A percentile compares a stretch with the other conserved stretches of the same genome.
Evolutionary conservation across 2,329 filamentous ascomycete species (phyloP).

Genomic region (Akanthomyces dipterigenus): DNA sequence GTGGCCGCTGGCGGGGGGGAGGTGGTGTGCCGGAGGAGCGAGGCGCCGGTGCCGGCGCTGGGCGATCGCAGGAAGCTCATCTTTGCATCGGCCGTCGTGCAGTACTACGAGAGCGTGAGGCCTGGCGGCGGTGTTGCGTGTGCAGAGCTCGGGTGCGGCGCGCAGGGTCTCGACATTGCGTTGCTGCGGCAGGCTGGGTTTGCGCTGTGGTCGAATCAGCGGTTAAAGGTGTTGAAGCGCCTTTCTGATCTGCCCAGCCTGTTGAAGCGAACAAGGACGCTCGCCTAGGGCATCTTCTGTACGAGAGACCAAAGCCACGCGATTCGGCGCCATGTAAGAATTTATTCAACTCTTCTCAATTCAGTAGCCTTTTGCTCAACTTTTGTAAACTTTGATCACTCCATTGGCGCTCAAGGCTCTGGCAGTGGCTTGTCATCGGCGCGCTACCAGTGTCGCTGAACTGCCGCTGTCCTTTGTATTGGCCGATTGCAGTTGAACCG

Average conservation of each 20-base stretch:
- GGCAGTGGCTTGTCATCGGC: too few species aligned
- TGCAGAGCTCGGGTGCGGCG: neutral
- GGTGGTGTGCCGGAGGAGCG: neutral
- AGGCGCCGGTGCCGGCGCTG: neutral
- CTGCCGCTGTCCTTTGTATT: too few species aligned
- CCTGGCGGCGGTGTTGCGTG: neutral
- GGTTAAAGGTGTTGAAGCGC: neutral
- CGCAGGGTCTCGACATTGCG: neutral
- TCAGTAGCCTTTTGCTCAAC: neutral
- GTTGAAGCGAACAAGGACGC: neutral
- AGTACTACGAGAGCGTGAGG: slow-evolving; percentile 3
- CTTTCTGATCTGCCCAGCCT: neutral
- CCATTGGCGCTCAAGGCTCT: too few species aligned
- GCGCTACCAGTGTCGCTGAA: too few species aligned
- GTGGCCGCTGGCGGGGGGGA: neutral
- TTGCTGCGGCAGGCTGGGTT: slow-evolving; percentile 5
- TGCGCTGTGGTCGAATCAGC: slow-evolving; percentile 9
- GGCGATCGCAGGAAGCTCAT: neutral
- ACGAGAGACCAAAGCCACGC: neutral
- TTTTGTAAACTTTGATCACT: too few species aligned
- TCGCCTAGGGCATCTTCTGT: neutral
- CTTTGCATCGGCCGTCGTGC: neutral
- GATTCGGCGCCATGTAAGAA: neutral
- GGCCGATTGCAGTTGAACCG: neutral
- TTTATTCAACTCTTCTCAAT: neutral